These are phyloP conservation scores for Fistulinella staudtii DNA, from an alignment of 1,284 basidiomycete genomes.

Conservation along the genomic window DNA sequence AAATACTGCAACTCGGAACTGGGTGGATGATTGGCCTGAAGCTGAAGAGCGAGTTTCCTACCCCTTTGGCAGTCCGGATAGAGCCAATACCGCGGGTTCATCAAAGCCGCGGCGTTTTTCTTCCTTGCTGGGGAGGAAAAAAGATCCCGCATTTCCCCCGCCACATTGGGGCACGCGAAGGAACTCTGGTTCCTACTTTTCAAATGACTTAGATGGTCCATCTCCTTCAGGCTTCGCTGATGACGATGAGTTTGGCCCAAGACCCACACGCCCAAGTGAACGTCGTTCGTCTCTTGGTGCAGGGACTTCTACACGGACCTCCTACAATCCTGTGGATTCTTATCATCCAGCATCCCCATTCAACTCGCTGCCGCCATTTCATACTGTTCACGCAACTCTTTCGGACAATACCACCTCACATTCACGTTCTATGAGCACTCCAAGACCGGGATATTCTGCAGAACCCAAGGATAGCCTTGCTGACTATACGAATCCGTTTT, in stretches of 20 bases:
- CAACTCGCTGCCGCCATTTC: slow-evolving; percentile 33
- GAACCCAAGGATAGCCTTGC: slow-evolving; percentile 2
- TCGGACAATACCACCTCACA: slow-evolving; percentile 30
- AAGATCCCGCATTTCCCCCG: slow-evolving; percentile 54
- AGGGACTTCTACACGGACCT: slow-evolving; percentile 10
- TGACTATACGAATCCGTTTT: slow-evolving; percentile 27
- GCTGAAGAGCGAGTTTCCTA: slow-evolving; percentile 48
- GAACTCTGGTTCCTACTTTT: slow-evolving; percentile 53
- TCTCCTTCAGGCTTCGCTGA: slow-evolving; percentile 21
- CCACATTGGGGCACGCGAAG: slow-evolving; percentile 54
- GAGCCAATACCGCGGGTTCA: slow-evolving; percentile 29
- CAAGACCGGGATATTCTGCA: slow-evolving; percentile 9
- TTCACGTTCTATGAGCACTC: slow-evolving; percentile 38
- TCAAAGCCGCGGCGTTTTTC: slow-evolving; percentile 36
- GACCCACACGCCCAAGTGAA: slow-evolving; percentile 29
- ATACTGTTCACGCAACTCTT: slow-evolving; percentile 21
- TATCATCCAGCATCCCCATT: slow-evolving; percentile 34
- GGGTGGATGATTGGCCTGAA: slow-evolving; percentile 55
- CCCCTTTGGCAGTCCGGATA: slow-evolving; percentile 47
- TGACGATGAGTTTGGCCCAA: slow-evolving; percentile 34
- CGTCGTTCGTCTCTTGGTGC: slow-evolving; percentile 22
- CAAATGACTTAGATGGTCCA: slow-evolving; percentile 28
- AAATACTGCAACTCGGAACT: slow-evolving; percentile 61
- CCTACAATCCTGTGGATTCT: slow-evolving; percentile 17
- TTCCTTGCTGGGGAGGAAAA: slow-evolving; percentile 47